phyloP scores from a whole-genome alignment of 192 early-diverging fungal genomes.

The Coemansia sp. region DNA sequence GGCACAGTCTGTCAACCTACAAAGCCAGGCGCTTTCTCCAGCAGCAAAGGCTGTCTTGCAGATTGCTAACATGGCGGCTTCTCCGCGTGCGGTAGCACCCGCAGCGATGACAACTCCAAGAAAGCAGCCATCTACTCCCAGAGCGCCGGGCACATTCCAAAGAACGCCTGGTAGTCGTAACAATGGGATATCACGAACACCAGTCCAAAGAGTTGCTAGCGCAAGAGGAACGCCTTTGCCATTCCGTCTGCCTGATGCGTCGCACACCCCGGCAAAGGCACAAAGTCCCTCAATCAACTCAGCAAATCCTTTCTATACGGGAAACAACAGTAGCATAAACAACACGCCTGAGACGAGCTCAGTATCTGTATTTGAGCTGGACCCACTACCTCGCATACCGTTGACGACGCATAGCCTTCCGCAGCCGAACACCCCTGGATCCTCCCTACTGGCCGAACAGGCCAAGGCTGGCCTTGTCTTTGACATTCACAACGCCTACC shows the following conservation, averaged over 20 bases:
- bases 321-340: not conserved
- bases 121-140: not conserved
- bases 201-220: not conserved
- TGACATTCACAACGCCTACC: conserved; percentile 30
- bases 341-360: not conserved
- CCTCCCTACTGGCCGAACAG: conserved; percentile 21
- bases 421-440: not conserved
- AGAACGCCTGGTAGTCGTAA: not conserved
- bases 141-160: not conserved
- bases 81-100: not conserved
- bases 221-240: not conserved
- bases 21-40: not conserved
- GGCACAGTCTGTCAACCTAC: not conserved
- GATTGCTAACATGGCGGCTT: not conserved
- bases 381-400: conserved; percentile 31
- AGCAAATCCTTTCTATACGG: conserved; percentile 1
- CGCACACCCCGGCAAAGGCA: not conserved
- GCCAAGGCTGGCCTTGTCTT: conserved; percentile 45
- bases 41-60: conserved; percentile 6
- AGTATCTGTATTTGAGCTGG: conserved; percentile 17
- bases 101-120: not conserved
- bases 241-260: not conserved
- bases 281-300: not conserved
- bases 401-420: not conserved
- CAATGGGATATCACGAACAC: not conserved